A percentile compares a stretch with the other conserved stretches of the same genome.
Evolutionary conservation across 768 basidiomycete genomes (phyloP).

Genomic region (Pholiota conissans): DNA sequence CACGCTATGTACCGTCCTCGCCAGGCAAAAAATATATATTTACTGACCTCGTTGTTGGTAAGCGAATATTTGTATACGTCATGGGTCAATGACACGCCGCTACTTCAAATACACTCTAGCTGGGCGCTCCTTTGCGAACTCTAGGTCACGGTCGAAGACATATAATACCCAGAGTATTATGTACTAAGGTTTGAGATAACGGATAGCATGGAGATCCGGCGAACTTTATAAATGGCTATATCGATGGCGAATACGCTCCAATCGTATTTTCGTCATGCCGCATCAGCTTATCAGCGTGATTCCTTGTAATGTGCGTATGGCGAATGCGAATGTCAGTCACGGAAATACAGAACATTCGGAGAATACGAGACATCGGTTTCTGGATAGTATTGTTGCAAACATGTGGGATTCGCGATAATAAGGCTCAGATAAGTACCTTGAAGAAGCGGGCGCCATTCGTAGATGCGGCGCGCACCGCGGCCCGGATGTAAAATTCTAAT

Average conservation of each 20-base stretch:
- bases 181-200: too few species aligned
- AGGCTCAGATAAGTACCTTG: background rate
- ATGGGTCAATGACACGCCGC: too few species aligned
- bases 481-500: too few species aligned
- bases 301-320: background rate
- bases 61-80: too few species aligned
- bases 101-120: too few species aligned
- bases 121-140: too few species aligned
- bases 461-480: background rate
- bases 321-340: background rate
- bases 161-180: too few species aligned
- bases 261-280: background rate
- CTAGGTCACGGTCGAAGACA: too few species aligned
- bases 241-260: background rate
- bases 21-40: background rate
- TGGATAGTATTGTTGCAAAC: background rate
- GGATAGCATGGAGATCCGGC: too few species aligned
- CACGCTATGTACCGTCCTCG: background rate
- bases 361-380: background rate
- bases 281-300: background rate
- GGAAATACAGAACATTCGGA: background rate
- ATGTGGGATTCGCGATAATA: background rate
- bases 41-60: too few species aligned
- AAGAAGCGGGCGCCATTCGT: background rate
- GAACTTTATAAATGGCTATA: background rate